Conservation (phyloP, 805 yeast genomes). For the Candida pini region DNA sequence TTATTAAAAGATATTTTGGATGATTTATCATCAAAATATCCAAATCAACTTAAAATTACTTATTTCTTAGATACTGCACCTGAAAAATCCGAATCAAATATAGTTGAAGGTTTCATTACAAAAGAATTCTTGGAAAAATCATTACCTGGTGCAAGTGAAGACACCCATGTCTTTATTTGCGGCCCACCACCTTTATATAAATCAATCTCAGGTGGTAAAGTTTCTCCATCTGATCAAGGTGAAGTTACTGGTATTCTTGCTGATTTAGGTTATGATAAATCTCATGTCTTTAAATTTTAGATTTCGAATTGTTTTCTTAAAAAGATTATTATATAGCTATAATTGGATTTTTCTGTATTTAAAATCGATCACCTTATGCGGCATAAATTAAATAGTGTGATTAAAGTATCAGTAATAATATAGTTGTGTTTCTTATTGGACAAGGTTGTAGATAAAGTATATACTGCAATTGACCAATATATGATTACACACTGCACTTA, state of each 20-base stretch:
- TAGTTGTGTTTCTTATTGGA: too few species aligned
- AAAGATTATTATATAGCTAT: too few species aligned
- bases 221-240: conserved; percentile 89
- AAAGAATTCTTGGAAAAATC: conserved; percentile 61
- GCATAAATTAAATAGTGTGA: too few species aligned
- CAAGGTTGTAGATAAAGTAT: too few species aligned
- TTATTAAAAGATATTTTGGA: conserved; percentile 77
- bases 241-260: conserved; percentile 82
- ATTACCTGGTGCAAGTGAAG: conserved; percentile 59
- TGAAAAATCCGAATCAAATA: conserved; percentile 38
- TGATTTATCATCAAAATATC: conserved; percentile 53
- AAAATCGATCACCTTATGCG: too few species aligned
- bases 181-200: conserved; percentile 93
- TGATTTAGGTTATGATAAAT: conserved; percentile 83
- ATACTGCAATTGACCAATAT: too few species aligned
- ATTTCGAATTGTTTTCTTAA: too few species aligned
- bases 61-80: conserved; percentile 72
- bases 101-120: conserved; percentile 69
- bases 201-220: conserved; percentile 81
- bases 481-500: too few species aligned
- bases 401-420: too few species aligned
- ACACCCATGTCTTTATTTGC: conserved; percentile 77
- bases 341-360: too few species aligned
- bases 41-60: conserved; percentile 70
- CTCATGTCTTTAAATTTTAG: conserved; percentile 85